Conservation (phyloP, 1,284 basidiomycete genomes). For the Waitea zeae region DNA sequence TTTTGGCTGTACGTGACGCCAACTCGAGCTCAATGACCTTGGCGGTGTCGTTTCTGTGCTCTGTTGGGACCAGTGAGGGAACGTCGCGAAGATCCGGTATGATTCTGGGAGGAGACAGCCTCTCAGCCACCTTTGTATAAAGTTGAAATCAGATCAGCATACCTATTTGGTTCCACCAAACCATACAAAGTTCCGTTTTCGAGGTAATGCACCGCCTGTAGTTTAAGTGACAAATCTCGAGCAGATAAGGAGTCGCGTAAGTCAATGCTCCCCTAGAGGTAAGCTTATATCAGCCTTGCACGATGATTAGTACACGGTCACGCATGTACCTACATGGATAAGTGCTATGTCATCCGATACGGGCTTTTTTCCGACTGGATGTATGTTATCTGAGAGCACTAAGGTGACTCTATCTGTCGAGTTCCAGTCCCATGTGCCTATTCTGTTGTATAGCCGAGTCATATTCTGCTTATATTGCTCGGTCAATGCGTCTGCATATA, state of each 20-base stretch:
- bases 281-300: not conserved
- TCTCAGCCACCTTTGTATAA: too few species aligned
- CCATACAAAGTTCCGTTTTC: conserved; percentile 67
- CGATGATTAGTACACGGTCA: too few species aligned
- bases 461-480: too few species aligned
- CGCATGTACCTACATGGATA: not conserved
- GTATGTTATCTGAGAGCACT: too few species aligned
- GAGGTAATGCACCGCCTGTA: conserved; percentile 67
- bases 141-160: conserved; percentile 8
- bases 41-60: conserved; percentile 40
- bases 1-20: conserved; percentile 32
- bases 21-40: conserved; percentile 52
- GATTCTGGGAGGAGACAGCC: conserved; percentile 26
- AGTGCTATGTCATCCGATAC: not conserved
- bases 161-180: conserved; percentile 53
- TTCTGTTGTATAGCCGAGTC: conserved; percentile 24
- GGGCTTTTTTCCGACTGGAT: too few species aligned
- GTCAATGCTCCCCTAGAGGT: conserved; percentile 41
- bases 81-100: conserved; percentile 51
- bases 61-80: conserved; percentile 42
- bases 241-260: conserved; percentile 28
- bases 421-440: conserved; percentile 56
- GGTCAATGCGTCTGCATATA: too few species aligned
- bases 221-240: conserved; percentile 47
- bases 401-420: conserved; percentile 37